Percentiles rank a stretch among this genome's conserved stretches.
phyloP scores from a whole-genome alignment of 2,329 filamentous ascomycete species.

The Sporothrix globosa region DNA sequence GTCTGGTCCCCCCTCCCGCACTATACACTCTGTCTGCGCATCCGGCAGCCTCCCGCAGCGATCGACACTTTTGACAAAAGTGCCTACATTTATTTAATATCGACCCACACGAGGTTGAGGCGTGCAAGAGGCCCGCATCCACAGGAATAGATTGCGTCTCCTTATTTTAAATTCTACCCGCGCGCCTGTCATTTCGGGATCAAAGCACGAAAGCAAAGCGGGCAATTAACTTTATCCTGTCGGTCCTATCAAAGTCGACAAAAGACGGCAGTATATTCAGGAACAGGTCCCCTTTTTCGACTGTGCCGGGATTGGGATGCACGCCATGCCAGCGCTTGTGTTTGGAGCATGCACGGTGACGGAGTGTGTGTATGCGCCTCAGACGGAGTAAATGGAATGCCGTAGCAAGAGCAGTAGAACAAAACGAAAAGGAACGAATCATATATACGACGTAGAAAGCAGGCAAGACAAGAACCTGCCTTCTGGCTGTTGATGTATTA shows the following conservation, averaged over 20 bases:
- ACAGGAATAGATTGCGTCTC: conserved; percentile 6
- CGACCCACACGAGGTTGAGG: not conserved
- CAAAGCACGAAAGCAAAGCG: not conserved
- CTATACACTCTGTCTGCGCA: conserved; percentile 9
- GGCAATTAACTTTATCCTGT: conserved; percentile 8
- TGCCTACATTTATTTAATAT: not conserved
- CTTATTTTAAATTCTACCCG: not conserved
- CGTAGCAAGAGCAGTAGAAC: not conserved
- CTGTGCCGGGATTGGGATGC: conserved; percentile 5
- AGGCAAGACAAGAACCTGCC: conserved; percentile 1
- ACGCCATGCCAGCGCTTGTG: not conserved
- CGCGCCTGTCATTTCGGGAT: conserved; percentile 10
- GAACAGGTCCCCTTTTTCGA: conserved; percentile 1
- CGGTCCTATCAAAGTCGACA: not conserved
- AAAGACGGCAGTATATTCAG: conserved; percentile 6
- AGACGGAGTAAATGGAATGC: not conserved
- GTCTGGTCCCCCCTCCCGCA: not conserved
- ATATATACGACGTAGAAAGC: not conserved
- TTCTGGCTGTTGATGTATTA: not conserved
- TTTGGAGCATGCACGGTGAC: conserved; percentile 10
- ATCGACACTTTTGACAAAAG: conserved; percentile 8
- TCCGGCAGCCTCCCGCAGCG: conserved; percentile 8
- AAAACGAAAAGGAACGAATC: not conserved
- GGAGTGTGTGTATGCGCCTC: not conserved
- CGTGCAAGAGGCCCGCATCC: not conserved